Evolutionary conservation across 768 basidiomycete species (phyloP), one percentile per base, ranked within the genome.

Genomic region (Favolaschia claudopus): DNA sequence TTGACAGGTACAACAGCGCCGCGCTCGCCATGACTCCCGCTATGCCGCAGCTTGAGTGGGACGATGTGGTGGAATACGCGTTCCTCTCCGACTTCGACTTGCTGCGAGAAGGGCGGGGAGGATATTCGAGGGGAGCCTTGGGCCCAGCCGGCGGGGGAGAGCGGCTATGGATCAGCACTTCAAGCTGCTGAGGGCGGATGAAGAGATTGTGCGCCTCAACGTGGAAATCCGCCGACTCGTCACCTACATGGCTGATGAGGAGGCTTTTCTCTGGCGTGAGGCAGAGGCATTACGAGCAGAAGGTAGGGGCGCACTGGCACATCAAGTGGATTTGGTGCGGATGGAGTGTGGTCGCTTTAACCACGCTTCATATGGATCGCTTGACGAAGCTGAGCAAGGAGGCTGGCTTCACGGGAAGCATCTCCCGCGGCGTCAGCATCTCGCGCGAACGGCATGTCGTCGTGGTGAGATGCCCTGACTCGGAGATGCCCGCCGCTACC

Each of bases 51-150:
- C 47, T 69, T 6, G 34, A 46, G 10, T 58, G 28, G 15, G 36
- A 68, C 15, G 47, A 65, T 14, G 56, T 69, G 14, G 38, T n/a
- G n/a, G n/a, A n/a, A n/a, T n/a, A n/a, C n/a, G n/a, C n/a, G n/a
- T n/a, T n/a, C n/a, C n/a, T n/a, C 24, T 54, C 63, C 9, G 60
- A 69, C 24, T 69, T 69, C 44, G 64, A 65, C 20, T 44, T 69
- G 19, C 46, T 69, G 19, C 55, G 65, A 4, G 54, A 55, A n/a
- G n/a, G 36, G 62, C 2, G 39, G 68, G 1, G 37, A 49, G 19
- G 55, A 66, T 40, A 55, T 69, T 9, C 50, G 33, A 6, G 29
- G 45, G 17, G 39, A 64, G 39, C 36, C 44, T 2, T 69, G 68
- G 68, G 57, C 65, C 13, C 25, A 45, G 9, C 56, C 68, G 27